A percentile compares a stretch with the other conserved stretches of the same genome.
phyloP scores from a whole-genome alignment of 805 yeast genomes.

The Torulaspora quercuum region DNA sequence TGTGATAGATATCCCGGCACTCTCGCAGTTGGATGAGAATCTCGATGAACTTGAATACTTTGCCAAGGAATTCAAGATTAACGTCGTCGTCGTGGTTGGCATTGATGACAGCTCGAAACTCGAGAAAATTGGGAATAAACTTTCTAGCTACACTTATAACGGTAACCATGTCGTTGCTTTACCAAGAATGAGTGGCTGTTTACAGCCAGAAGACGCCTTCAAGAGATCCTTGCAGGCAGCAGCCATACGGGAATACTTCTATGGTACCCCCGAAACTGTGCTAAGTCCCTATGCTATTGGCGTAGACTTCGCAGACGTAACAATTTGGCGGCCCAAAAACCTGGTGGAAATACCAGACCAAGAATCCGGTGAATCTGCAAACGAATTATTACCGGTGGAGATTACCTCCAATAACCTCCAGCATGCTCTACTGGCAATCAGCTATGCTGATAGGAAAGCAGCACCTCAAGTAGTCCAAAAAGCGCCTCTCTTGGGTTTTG shows the following conservation, averaged over 20 bases:
- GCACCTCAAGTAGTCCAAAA: conserved; percentile 46
- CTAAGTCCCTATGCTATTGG: conserved; percentile 86
- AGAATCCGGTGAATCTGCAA: conserved; percentile 19
- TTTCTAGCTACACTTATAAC: conserved; percentile 9
- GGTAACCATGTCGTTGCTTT: conserved; percentile 48
- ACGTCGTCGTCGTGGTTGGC: conserved; percentile 24
- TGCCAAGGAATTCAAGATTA: conserved; percentile 23
- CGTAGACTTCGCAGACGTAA: conserved; percentile 57
- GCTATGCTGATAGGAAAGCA: conserved; percentile 49
- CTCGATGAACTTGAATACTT: conserved; percentile 19
- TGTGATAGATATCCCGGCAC: conserved; percentile 33
- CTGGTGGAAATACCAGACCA: conserved; percentile 29
- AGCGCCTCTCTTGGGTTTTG: conserved; percentile 73
- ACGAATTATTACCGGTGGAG: conserved; percentile 38
- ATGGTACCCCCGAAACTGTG: conserved; percentile 64
- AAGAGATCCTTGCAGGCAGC: conserved; percentile 70
- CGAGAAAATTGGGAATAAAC: conserved; percentile 17
- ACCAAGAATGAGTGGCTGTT: conserved; percentile 71
- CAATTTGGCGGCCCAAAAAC: conserved; percentile 55
- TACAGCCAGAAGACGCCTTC: conserved; percentile 66
- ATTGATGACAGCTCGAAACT: conserved; percentile 17
- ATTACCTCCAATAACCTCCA: conserved; percentile 57
- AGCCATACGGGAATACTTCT: conserved; percentile 81
- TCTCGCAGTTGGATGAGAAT: conserved; percentile 21
- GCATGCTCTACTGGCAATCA: conserved; percentile 69